Evolutionary conservation across 805 yeast genomes (phyloP).

Genomic region (Myxozyma geophila): DNA sequence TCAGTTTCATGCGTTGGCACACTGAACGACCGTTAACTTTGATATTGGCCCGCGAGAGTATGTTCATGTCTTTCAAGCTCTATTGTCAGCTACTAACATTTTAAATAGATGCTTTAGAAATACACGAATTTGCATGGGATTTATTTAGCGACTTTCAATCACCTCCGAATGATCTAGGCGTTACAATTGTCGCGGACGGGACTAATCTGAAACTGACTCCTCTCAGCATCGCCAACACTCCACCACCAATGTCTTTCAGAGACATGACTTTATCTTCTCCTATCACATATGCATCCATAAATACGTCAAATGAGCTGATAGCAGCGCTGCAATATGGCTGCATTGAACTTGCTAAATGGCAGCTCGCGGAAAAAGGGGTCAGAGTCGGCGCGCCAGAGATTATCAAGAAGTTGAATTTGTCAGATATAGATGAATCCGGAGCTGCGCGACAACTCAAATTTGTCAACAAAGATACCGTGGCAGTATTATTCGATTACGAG

Average conservation of each 20-base stretch:
- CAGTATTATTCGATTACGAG: slow-evolving; percentile 62
- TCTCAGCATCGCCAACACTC: slow-evolving; percentile 79
- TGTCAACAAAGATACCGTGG: slow-evolving; percentile 56
- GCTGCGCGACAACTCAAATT: slow-evolving; percentile 66
- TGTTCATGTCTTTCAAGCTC: slow-evolving; percentile 17
- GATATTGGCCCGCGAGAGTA: slow-evolving; percentile 55
- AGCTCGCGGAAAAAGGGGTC: slow-evolving; percentile 16
- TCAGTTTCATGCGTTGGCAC: slow-evolving; percentile 64
- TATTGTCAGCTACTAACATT: not conserved
- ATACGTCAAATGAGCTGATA: slow-evolving; percentile 59
- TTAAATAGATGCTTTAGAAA: slow-evolving; percentile 49
- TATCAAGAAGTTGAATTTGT: slow-evolving; percentile 14
- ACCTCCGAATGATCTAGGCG: slow-evolving; percentile 74
- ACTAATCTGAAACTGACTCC: slow-evolving; percentile 71
- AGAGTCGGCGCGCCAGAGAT: slow-evolving; percentile 30
- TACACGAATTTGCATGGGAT: slow-evolving; percentile 68
- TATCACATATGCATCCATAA: slow-evolving; percentile 68
- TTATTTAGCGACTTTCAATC: slow-evolving; percentile 69
- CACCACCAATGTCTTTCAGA: slow-evolving; percentile 88
- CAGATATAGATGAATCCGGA: slow-evolving; percentile 25
- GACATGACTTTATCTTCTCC: slow-evolving; percentile 61
- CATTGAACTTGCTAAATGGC: slow-evolving; percentile 54
- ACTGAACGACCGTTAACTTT: slow-evolving; percentile 84
- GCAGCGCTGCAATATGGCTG: slow-evolving; percentile 61
- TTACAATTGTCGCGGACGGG: slow-evolving; percentile 83